Evolutionary conservation across 2,329 filamentous ascomycete species (phyloP), one percentile per base, ranked within the genome.

Genomic region (Chaetomium sp.): DNA sequence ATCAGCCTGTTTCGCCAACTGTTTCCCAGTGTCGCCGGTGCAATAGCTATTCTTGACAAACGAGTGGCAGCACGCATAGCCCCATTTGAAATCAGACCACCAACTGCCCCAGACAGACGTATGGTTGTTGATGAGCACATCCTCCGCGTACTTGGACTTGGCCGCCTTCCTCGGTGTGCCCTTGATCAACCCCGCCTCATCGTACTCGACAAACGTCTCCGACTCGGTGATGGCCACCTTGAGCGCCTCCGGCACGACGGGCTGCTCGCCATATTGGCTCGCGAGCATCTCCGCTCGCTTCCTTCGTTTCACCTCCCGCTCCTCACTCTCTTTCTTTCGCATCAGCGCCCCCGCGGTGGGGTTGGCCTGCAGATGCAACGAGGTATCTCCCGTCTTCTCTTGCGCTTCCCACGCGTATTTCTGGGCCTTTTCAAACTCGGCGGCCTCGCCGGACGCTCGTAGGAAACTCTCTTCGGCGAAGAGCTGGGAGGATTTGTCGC

Each of bases 21-120:
- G 53, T 36, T 54, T 95, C 38, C 94, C 94, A 56, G 88, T 89
- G 58, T 94, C 89, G 33, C 94, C 94, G 0, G 92, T 97, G 71
- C 94, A 99, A 67, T 97, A 99, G 66, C 91, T 96, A 72, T 99
- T 97, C 74, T 95, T 96, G 60, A 95, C 82, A 27, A 85, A 86
- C 0, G 91, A 96, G 69, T 95, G 91, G 75, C 94, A 99, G 71
- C 94, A 99, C 27, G 88, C 82, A 71, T 96, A 99, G 1, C 94
- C 94, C 94, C 94, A 99, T 71, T 87, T 82, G 74, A 96, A 97
- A 67, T 89, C 85, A 52, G 85, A 82, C 94, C 94, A 99, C 94
- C 94, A 99, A 66, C 91, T 96, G 49, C 94, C 94, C 89, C 91
- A 99, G 3, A 96, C 86, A 0, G 87, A 86, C 3, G 84, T 90